A percentile compares a stretch with the other conserved stretches of the same genome.
phyloP scores from a whole-genome alignment of 495 filamentous ascomycete genomes.

The Cudoniella acicularis region DNA sequence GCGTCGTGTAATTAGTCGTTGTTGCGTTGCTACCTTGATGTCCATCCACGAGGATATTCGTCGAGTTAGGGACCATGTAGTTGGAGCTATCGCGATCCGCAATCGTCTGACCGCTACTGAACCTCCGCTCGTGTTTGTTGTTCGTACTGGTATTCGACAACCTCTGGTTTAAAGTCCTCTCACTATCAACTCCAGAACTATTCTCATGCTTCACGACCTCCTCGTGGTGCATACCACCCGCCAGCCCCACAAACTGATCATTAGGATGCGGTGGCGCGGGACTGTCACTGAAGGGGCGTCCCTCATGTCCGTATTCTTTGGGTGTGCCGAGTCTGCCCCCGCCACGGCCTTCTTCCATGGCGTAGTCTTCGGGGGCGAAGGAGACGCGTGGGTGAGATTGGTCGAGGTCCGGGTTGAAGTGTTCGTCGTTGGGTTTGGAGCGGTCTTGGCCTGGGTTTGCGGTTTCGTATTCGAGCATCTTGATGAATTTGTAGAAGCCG shows the following conservation, averaged over 20 bases:
- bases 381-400: conserved; percentile 1
- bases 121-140: neutral
- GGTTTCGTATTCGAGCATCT: conserved; percentile 66
- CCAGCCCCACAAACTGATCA: conserved; percentile 15
- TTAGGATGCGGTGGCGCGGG: conserved; percentile 12
- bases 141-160: neutral
- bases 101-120: neutral
- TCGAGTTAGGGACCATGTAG: neutral
- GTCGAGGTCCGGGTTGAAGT: conserved; percentile 14
- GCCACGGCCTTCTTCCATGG: neutral
- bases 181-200: neutral
- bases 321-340: neutral
- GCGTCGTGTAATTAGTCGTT: neutral
- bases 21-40: neutral
- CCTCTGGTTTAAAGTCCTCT: neutral
- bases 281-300: conserved; percentile 7
- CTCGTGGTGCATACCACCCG: conserved; percentile 7
- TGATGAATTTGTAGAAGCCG: conserved; percentile 65
- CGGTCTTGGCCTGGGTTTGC: conserved; percentile 70
- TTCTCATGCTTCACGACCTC: neutral
- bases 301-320: conserved; percentile 9
- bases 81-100: neutral
- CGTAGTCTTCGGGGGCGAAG: conserved; percentile 14
- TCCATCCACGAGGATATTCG: neutral
- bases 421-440: conserved; percentile 8